These are phyloP conservation scores for Apium graveolens DNA, from an alignment of 129 eudicot species.

Conservation along the genomic window DNA sequence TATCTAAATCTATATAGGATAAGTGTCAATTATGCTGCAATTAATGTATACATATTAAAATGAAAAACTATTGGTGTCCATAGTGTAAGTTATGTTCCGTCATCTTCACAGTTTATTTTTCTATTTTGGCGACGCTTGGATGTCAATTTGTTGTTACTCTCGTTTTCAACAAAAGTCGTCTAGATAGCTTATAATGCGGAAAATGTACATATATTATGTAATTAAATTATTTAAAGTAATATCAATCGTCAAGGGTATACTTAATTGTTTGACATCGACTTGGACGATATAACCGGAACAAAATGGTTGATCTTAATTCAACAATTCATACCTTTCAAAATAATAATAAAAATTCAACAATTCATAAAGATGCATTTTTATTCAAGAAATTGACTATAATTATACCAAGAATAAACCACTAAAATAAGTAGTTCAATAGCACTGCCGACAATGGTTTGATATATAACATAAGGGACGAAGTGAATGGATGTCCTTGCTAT, in stretches of 20 bases:
- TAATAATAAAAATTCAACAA: neutral
- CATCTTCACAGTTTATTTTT: neutral
- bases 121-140: constrained; percentile 7
- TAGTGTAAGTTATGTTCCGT: neutral
- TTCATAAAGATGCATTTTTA: no score
- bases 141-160: neutral
- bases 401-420: no score
- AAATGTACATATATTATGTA: neutral
- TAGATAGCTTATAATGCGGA: neutral
- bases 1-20: neutral
- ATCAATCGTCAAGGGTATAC: no score
- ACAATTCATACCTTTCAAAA: neutral
- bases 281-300: neutral
- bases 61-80: neutral
- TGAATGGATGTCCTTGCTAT: no score
- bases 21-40: neutral
- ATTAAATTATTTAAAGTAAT: neutral
- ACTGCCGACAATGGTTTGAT: no score
- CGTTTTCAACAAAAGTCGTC: neutral
- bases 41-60: no score
- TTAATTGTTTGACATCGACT: neutral
- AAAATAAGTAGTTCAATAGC: no score
- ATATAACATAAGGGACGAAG: no score
- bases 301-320: neutral
- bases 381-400: no score